Conservation (phyloP, 257 asterid genomes). For the Solanum lycopersicoides region DNA sequence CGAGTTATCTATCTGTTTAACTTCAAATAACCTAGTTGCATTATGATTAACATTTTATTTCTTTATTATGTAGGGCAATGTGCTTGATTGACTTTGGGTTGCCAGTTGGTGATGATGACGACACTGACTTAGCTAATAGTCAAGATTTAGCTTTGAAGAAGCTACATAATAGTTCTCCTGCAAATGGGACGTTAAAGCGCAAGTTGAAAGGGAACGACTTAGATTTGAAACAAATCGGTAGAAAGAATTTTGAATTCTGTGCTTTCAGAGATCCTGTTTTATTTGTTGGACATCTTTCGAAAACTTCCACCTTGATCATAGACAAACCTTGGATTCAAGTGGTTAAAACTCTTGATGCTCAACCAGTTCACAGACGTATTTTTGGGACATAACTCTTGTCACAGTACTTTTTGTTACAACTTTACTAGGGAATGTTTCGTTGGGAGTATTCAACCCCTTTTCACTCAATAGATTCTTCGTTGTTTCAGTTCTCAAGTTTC, state of each 20-base stretch:
- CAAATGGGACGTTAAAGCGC: constrained; percentile 47
- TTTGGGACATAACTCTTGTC: constrained; percentile 49
- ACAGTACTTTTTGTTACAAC: not conserved
- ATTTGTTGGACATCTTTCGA: constrained; percentile 84
- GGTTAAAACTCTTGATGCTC: constrained; percentile 51
- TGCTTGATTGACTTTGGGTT: constrained; percentile 77
- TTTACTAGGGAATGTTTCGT: constrained; percentile 8
- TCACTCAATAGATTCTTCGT: constrained; percentile 15
- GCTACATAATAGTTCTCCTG: constrained; percentile 20
- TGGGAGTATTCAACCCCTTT: constrained; percentile 18
- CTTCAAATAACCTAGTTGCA: not conserved
- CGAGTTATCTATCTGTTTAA: not conserved
- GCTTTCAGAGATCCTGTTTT: constrained; percentile 78
- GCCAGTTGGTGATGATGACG: constrained; percentile 52
- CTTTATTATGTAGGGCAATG: constrained; percentile 52
- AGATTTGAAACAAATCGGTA: constrained; percentile 38
- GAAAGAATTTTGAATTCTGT: constrained; percentile 60
- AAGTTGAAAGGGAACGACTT: constrained; percentile 35
- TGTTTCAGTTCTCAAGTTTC: constrained; percentile 4
- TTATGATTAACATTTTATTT: not conserved
- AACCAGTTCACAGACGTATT: constrained; percentile 87
- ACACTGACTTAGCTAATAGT: constrained; percentile 26
- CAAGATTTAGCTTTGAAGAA: constrained; percentile 24
- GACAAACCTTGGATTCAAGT: constrained; percentile 89
- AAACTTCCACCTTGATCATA: constrained; percentile 71